These are phyloP conservation scores for Schoenoplectus triqueter DNA, from an alignment of 202 grass and related monocot species.

Conservation along the genomic window DNA sequence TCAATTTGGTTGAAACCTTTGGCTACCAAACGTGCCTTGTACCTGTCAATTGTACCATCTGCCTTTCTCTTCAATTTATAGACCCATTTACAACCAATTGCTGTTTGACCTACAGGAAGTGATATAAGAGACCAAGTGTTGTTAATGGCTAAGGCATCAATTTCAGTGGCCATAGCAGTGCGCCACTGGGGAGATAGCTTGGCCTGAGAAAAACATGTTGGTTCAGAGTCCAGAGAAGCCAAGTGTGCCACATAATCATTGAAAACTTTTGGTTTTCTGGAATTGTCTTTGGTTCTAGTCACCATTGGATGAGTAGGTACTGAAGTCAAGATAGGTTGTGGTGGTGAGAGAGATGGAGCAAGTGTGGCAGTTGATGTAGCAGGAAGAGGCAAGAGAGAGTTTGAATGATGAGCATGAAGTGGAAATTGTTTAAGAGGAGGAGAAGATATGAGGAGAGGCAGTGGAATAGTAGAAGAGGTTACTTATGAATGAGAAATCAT, in stretches of 20 bases:
- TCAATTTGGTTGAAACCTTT: too few relatives aligned
- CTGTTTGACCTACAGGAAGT: too few relatives aligned
- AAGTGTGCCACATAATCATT: neutral
- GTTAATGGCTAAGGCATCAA: too few relatives aligned
- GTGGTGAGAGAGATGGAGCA: neutral
- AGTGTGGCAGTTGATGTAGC: too few relatives aligned
- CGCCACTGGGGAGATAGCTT: neutral
- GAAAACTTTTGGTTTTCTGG: neutral
- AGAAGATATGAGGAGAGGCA: neutral
- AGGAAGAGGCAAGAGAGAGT: neutral
- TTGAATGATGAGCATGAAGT: neutral
- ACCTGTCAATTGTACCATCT: too few relatives aligned
- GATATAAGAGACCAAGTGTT: neutral
- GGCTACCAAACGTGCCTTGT: too few relatives aligned
- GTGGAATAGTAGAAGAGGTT: neutral
- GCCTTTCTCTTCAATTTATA: too few relatives aligned
- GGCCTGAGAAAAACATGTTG: neutral
- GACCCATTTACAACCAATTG: too few relatives aligned
- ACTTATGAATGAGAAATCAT: too few relatives aligned
- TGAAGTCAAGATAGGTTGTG: too few relatives aligned
- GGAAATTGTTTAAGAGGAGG: too few relatives aligned
- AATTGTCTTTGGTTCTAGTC: neutral
- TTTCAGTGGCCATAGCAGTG: too few relatives aligned
- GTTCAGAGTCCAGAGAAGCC: neutral
- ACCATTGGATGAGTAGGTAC: neutral